Base-by-base conservation (phyloP, 352 stramenopile genomes). In the Phytophthora hibernalis region DNA sequence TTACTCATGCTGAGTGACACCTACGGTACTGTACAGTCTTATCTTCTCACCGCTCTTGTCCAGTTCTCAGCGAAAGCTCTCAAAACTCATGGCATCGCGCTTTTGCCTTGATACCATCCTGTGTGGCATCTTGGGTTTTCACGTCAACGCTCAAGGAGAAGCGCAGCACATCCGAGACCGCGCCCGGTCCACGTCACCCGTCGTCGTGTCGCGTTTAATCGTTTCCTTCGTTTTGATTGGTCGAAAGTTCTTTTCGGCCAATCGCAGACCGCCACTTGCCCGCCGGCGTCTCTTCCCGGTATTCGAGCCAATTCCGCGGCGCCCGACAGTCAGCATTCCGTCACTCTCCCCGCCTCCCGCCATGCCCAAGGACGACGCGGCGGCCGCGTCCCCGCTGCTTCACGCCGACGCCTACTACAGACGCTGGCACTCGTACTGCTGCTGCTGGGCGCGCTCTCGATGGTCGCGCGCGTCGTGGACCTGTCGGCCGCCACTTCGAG, bases 401-500 rank as follows among this genome's bases (percentile, higher is more conserved):
- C 28, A 0, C 63, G 65, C 15, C 44, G 57, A 7, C 57, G 65
- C 11, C 35, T 68, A 26, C 18, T 72, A 12, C 58, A 67, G 65
- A 68, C 56, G 51, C 51, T 68, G 26, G 65, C 51, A 37, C 58
- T 72, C 26, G 51, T 72, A 24, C 47, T 72, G 35, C 35, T 72
- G 43, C 56, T 65, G 18, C 31, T 72, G 8, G 65, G 65, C 43
- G 65, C 65, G 9, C 44, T 72, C 7, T 68, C 65, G 13, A 61
- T 72, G 50, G 65, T 72, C n/a, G 65, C 61, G 45, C 56, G 65
- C 28, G 52, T 72, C 42, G 65, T 65, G 37, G 65, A 72, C 47
- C 40, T 72, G 5, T 72, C 65, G 15, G 56, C 65, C 16, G 48
- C 52, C 33, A 56, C 33, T 0, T 28, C 18, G n/a, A 40, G 30